phyloP scores from a whole-genome alignment of 1,284 basidiomycete genomes.

The Caloboletus firmus region DNA sequence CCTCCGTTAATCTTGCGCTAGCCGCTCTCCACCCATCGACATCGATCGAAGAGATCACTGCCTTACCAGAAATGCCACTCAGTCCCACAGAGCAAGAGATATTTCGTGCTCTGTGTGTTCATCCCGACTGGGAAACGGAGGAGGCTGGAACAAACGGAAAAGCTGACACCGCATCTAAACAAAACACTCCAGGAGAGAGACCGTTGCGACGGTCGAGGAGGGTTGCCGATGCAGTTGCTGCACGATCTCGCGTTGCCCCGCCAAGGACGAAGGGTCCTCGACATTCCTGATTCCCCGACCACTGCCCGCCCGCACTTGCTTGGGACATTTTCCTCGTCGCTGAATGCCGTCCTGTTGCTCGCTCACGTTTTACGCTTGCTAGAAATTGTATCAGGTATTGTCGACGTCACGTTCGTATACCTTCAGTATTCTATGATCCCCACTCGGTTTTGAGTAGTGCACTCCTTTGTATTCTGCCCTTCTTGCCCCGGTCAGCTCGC shows the following conservation, averaged over 20 bases:
- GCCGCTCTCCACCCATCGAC: conserved; percentile 27
- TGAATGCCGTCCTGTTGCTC: conserved; percentile 15
- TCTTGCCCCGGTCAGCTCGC: conserved; percentile 13
- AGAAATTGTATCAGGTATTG: conserved; percentile 33
- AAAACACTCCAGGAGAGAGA: conserved; percentile 10
- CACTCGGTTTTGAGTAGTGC: conserved; percentile 24
- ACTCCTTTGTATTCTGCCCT: conserved; percentile 18
- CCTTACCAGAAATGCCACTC: conserved; percentile 47
- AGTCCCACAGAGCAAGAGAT: conserved; percentile 71
- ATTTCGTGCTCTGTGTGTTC: conserved; percentile 59
- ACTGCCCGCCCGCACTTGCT: background rate
- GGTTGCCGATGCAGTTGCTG: conserved; percentile 58
- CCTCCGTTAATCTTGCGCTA: conserved; percentile 32
- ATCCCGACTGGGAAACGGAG: conserved; percentile 56
- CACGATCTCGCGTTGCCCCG: conserved; percentile 40
- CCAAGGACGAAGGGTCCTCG: conserved; percentile 31
- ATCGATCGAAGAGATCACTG: conserved; percentile 10
- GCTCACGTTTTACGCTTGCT: conserved; percentile 19
- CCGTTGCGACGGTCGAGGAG: conserved; percentile 63
- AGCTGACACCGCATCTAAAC: background rate
- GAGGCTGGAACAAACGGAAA: conserved; percentile 14
- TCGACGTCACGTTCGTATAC: conserved; percentile 25
- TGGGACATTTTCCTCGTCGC: conserved; percentile 1
- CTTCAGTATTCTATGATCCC: conserved; percentile 34
- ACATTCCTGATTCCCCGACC: conserved; percentile 25